Conservation (phyloP, 2,329 filamentous ascomycete genomes). For the Spiromastix sp. region DNA sequence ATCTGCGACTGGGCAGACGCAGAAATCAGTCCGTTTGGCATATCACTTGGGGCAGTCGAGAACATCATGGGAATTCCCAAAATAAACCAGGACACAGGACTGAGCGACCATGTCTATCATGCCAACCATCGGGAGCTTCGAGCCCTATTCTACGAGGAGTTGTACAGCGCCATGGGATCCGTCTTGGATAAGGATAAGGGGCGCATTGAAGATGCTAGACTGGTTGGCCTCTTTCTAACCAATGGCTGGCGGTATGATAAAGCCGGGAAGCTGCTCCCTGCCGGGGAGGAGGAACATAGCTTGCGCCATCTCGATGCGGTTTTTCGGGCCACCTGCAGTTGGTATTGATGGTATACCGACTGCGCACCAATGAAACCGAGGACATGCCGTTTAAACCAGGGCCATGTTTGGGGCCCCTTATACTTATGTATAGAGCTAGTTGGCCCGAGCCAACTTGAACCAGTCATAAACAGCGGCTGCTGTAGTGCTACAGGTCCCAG, state of each 20-base stretch:
- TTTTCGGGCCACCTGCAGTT: too few species aligned
- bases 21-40: slow-evolving; percentile 1
- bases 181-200: neutral
- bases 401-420: too few species aligned
- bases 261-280: neutral
- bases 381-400: too few species aligned
- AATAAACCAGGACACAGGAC: too few species aligned
- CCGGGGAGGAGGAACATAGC: neutral
- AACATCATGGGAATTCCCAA: neutral
- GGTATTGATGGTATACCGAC: too few species aligned
- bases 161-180: neutral
- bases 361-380: too few species aligned
- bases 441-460: too few species aligned
- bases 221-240: neutral
- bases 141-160: neutral
- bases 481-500: too few species aligned
- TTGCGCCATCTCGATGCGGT: slow-evolving; percentile 1
- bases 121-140: neutral
- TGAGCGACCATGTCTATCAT: neutral
- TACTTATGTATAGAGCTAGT: too few species aligned
- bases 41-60: too few species aligned
- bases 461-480: too few species aligned
- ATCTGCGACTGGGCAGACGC: slow-evolving; percentile 3
- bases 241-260: slow-evolving; percentile 1
- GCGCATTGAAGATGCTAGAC: slow-evolving; percentile 1